phyloP scores from a whole-genome alignment of 331 rosid species.

The Acacia concinna region DNA sequence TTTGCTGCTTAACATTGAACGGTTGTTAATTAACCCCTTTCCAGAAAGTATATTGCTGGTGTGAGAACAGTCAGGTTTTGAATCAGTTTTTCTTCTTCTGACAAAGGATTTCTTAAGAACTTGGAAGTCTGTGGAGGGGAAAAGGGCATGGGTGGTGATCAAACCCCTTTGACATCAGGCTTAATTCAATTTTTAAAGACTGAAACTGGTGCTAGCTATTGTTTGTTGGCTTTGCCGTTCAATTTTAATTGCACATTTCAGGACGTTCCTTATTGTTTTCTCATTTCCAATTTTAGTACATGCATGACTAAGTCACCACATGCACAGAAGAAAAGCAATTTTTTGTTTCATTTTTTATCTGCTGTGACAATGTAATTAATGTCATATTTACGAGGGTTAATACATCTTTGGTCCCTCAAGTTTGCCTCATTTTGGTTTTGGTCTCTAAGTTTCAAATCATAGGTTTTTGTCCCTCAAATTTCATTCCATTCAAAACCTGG shows the following conservation, averaged over 20 bases:
- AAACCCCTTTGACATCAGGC: neutral
- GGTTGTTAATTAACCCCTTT: constrained; percentile 12
- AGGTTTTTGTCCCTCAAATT: no score
- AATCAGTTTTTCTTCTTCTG: neutral
- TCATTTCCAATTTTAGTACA: neutral
- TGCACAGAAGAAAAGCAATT: neutral
- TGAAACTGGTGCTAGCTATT: neutral
- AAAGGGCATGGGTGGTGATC: neutral
- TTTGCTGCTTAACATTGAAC: constrained; percentile 11
- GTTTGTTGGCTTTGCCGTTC: neutral
- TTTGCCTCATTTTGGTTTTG: no score
- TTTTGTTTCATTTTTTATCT: neutral
- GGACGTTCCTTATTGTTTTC: neutral
- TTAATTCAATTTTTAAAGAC: neutral
- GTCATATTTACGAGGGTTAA: no score
- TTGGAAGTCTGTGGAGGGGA: neutral
- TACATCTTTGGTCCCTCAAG: no score
- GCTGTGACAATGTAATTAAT: neutral
- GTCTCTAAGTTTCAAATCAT: no score
- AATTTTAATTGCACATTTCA: neutral
- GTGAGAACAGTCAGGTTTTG: neutral
- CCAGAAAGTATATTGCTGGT: neutral
- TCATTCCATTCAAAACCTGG: no score
- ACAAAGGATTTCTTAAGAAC: neutral
- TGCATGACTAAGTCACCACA: neutral